Evolutionary conservation across 2,329 filamentous ascomycete genomes (phyloP).

Genomic region (Hypoxylon sp.): DNA sequence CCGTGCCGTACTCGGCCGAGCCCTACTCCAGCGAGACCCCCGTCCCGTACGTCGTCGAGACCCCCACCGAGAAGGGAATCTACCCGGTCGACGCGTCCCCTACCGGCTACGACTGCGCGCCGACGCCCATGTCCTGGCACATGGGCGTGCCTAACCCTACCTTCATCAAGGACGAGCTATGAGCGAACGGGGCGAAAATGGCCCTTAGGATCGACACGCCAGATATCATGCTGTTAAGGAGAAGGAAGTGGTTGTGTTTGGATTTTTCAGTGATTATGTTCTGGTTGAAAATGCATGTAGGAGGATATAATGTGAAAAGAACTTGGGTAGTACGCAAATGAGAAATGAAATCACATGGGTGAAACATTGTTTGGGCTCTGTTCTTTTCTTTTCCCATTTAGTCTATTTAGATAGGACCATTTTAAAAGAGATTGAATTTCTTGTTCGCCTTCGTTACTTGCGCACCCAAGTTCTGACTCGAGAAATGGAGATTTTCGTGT

Average conservation of each 20-base stretch:
- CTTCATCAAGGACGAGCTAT: slow-evolving; percentile 40
- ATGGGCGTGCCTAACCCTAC: slow-evolving; percentile 33
- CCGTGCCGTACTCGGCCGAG: neutral
- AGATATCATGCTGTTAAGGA: neutral
- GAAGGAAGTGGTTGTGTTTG: neutral
- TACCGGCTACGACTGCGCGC: slow-evolving; percentile 21
- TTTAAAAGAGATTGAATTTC: too few relatives aligned
- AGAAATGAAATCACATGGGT: neutral
- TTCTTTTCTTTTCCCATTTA: neutral
- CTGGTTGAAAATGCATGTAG: neutral
- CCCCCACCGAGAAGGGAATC: slow-evolving; percentile 1
- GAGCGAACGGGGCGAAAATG: neutral
- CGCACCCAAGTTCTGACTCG: too few relatives aligned
- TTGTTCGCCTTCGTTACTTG: too few relatives aligned
- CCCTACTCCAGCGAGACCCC: neutral
- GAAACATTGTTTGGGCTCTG: neutral
- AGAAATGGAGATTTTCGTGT: too few relatives aligned
- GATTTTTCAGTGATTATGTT: neutral
- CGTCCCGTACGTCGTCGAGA: neutral
- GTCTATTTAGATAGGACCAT: neutral
- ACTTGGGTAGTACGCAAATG: neutral
- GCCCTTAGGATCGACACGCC: too few relatives aligned
- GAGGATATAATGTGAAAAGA: neutral
- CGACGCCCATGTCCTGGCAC: slow-evolving; percentile 33
- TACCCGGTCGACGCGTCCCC: slow-evolving; percentile 14